Evolutionary conservation across 73 alveolate species (phyloP).

Genomic region (Blepharisma stoltei): DNA sequence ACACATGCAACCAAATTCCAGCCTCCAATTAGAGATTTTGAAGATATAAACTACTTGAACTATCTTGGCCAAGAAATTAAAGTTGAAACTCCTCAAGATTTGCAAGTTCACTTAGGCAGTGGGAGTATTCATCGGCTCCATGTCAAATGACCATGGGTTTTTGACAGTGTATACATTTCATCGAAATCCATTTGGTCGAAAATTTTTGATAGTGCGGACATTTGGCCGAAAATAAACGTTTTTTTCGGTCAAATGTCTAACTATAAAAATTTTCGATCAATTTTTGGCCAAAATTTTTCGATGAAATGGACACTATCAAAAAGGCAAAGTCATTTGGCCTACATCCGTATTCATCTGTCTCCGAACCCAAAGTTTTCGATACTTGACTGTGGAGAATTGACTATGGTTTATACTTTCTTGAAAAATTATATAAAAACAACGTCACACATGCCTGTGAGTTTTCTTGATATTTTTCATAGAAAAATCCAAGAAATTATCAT

Average conservation of each 20-base stretch:
- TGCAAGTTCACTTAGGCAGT: background rate
- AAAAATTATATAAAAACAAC: background rate
- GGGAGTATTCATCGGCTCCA: no score
- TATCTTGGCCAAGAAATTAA: slow-evolving; percentile 21
- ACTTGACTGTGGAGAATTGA: slow-evolving; percentile 6
- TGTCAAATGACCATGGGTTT: no score
- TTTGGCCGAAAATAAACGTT: no score
- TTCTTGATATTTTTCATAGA: slow-evolving; percentile 4
- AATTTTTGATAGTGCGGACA: no score
- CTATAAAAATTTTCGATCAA: no score
- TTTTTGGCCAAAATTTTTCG: no score
- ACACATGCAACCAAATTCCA: background rate
- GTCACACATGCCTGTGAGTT: background rate
- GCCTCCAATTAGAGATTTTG: background rate
- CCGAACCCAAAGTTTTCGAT: slow-evolving; percentile 8
- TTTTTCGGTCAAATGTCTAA: no score
- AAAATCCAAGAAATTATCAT: slow-evolving; percentile 21
- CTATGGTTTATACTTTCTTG: background rate
- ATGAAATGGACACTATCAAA: no score
- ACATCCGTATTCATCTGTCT: background rate
- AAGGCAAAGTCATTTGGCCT: no score
- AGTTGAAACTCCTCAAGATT: background rate
- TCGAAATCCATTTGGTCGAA: no score
- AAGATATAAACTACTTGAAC: background rate
- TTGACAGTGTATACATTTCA: no score